Percentiles rank a stretch among this genome's conserved stretches.
phyloP scores from a whole-genome alignment of 2,329 filamentous ascomycete genomes.

The Fusarium aywerte region DNA sequence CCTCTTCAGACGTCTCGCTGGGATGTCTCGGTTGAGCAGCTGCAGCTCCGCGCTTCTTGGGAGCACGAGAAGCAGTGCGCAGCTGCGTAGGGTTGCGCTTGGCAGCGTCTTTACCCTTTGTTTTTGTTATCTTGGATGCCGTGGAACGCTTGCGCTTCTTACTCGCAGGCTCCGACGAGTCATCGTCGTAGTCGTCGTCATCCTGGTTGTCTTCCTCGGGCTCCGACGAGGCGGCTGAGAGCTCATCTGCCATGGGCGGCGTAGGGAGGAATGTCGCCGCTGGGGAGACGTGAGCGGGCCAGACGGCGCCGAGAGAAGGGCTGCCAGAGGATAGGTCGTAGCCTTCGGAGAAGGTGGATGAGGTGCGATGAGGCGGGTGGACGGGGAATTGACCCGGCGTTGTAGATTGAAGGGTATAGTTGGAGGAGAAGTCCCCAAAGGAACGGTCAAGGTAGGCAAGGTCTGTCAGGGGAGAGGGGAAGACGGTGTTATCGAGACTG shows the following conservation, averaged over 20 bases:
- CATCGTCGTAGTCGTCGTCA: slow-evolving; percentile 25
- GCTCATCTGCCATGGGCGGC: slow-evolving; percentile 42
- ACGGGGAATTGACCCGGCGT: slow-evolving; percentile 38
- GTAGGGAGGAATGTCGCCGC: slow-evolving; percentile 41
- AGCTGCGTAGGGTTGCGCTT: slow-evolving; percentile 41
- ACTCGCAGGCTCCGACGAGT: slow-evolving; percentile 20
- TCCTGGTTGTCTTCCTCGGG: slow-evolving; percentile 35
- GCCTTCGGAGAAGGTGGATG: slow-evolving; percentile 33
- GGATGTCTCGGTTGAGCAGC: slow-evolving; percentile 36
- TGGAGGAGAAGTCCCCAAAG: slow-evolving; percentile 40
- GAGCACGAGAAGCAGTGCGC: slow-evolving; percentile 43
- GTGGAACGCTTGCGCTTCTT: slow-evolving; percentile 37
- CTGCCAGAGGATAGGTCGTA: slow-evolving; percentile 36
- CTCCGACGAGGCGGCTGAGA: slow-evolving; percentile 34
- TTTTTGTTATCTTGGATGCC: slow-evolving; percentile 8
- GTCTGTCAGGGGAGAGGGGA: slow-evolving; percentile 40
- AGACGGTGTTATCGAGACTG: slow-evolving; percentile 42
- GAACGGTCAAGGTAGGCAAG: slow-evolving; percentile 41
- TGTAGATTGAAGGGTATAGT: slow-evolving; percentile 29
- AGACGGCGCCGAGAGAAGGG: slow-evolving; percentile 33
- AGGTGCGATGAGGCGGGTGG: slow-evolving; percentile 29
- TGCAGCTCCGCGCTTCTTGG: slow-evolving; percentile 39
- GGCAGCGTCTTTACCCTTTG: slow-evolving; percentile 9
- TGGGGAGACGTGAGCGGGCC: slow-evolving; percentile 41
- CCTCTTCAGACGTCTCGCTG: slow-evolving; percentile 42